phyloP scores from a whole-genome alignment of 2,329 filamentous ascomycete genomes.

The Boeremia lycopersici region DNA sequence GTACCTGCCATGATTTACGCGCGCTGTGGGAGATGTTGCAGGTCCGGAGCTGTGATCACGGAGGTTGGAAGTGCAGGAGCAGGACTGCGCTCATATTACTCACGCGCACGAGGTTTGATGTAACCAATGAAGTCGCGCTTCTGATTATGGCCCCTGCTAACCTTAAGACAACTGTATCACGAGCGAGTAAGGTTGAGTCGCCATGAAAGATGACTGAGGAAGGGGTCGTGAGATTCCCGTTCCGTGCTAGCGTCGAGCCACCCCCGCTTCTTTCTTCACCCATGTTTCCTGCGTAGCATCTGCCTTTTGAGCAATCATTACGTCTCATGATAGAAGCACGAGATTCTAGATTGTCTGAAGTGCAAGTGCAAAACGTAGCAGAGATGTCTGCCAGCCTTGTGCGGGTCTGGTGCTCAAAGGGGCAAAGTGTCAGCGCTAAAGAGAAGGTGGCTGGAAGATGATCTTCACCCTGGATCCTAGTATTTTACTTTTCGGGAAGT shows the following conservation, averaged over 20 bases:
- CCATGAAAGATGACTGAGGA: no score
- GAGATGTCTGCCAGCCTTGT: background rate
- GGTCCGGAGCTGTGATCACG: no score
- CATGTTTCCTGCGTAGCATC: no score
- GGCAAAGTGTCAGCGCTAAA: conserved; percentile 12
- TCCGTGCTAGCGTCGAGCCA: background rate
- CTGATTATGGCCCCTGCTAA: no score
- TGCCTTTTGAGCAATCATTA: no score
- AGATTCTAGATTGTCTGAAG: no score
- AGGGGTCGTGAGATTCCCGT: no score
- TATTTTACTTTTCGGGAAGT: background rate
- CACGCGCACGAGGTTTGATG: background rate
- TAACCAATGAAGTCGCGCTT: no score
- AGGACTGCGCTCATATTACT: background rate
- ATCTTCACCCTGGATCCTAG: conserved; percentile 2
- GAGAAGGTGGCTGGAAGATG: conserved; percentile 9
- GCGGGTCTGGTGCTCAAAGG: background rate
- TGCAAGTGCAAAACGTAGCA: background rate
- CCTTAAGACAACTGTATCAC: no score
- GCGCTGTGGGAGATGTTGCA: background rate
- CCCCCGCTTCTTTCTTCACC: background rate
- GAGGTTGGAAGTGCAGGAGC: background rate
- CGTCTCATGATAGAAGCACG: no score
- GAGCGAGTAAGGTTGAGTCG: no score
- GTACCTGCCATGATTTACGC: background rate